A percentile compares a stretch with the other conserved stretches of the same genome.
Evolutionary conservation across 1,284 basidiomycete species (phyloP).

Genomic region (Apiotrichum gracile): DNA sequence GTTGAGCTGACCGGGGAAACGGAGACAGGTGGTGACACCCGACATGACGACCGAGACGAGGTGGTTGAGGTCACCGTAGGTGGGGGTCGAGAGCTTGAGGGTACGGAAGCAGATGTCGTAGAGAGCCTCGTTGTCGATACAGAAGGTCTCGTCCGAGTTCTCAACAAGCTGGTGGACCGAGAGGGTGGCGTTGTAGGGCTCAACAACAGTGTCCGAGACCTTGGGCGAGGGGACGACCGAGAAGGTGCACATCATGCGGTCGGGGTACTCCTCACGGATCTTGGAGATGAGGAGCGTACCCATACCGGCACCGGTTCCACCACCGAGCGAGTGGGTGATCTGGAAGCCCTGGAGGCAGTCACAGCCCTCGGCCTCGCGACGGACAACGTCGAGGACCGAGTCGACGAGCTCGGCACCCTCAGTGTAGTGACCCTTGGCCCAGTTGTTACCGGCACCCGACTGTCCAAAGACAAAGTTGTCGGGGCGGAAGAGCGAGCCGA

Average conservation of each 20-base stretch:
- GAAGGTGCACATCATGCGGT: conserved; percentile 61
- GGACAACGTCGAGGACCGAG: conserved; percentile 56
- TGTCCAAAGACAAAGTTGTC: conserved; percentile 57
- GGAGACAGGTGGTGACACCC: conserved; percentile 52
- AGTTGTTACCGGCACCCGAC: conserved; percentile 56
- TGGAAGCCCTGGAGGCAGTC: conserved; percentile 59
- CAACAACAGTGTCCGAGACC: conserved; percentile 57
- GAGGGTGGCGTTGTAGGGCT: conserved; percentile 60
- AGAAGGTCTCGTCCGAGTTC: conserved; percentile 61
- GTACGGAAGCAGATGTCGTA: conserved; percentile 98
- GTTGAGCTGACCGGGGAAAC: conserved; percentile 97
- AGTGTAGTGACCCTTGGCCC: conserved; percentile 55
- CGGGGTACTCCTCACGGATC: conserved; percentile 59
- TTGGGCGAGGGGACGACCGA: conserved; percentile 59
- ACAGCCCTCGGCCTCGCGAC: conserved; percentile 56
- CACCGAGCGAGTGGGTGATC: conserved; percentile 58
- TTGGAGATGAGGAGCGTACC: conserved; percentile 59
- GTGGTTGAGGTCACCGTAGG: conserved; percentile 94
- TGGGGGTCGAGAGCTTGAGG: conserved; percentile 86
- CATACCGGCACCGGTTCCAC: conserved; percentile 60
- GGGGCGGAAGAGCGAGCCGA: conserved; percentile 54
- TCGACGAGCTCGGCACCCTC: conserved; percentile 55
- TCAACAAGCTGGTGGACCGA: conserved; percentile 59
- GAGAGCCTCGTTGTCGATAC: conserved; percentile 90
- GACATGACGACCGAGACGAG: conserved; percentile 98